Base-by-base conservation (phyloP, 192 early-diverging fungal genomes). In the Coemansia sp. region DNA sequence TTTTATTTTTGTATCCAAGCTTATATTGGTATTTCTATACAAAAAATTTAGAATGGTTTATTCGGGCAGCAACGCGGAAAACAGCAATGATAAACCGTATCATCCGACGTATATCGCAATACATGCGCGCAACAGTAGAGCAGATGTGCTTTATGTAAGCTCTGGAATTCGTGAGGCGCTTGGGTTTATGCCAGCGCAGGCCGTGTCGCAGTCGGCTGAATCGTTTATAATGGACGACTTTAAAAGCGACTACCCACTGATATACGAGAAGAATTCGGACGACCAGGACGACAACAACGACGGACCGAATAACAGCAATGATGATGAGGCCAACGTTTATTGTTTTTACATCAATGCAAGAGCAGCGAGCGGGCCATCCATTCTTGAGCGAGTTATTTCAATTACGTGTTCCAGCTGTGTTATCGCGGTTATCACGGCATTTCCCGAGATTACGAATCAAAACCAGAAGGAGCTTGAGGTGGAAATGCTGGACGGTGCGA, bases 241-340 rank as follows among this genome's bases (percentile, higher is more conserved):
- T 53, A 21, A n/a, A 5, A 6, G 50, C 3, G 46, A 45, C 42
- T 73, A 67, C 30, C 45, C 60, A 25, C 49, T 52, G 29, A 54
- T 67, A 11, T 73, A 60, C 60, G 60, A 42, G 54, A 62, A 66
- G 23, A 54, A 57, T 11, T 42, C n/a, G n/a, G n/a, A n/a, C n/a
- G n/a, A n/a, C n/a, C n/a, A n/a, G n/a, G n/a, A n/a, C n/a, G n/a
- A n/a, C n/a, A n/a, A n/a, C n/a, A n/a, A n/a, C n/a, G n/a, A n/a
- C n/a, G n/a, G n/a, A n/a, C n/a, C n/a, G n/a, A n/a, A n/a, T n/a
- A n/a, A 66, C 31, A 21, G 32, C 0, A 62, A 64, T 6, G 63
- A 65, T n/a, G 69, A 72, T 54, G 69, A 65, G 12, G 64, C 64
- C 49, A 67, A 60, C 47, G 71, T 64, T 6, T 73, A 63, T 35